Evolutionary conservation across 2,329 filamentous ascomycete genomes (phyloP).

Genomic region (Colletotrichum costaricense): DNA sequence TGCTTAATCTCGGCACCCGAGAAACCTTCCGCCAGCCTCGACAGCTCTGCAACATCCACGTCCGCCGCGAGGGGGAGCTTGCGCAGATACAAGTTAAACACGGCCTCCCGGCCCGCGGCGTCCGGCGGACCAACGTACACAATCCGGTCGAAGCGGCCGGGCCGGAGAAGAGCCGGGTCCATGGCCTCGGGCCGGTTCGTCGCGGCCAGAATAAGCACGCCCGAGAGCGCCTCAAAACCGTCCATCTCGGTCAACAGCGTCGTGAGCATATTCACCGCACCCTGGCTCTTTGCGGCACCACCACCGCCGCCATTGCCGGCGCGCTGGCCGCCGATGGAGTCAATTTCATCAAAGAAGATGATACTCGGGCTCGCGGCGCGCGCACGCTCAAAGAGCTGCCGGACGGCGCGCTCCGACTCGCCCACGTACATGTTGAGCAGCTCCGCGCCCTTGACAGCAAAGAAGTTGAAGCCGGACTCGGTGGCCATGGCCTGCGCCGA

Average conservation of each 20-base stretch:
- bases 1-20: slow-evolving; percentile 84
- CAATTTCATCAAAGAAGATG: slow-evolving; percentile 98
- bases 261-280: slow-evolving; percentile 84
- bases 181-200: slow-evolving; percentile 91
- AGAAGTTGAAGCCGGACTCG: slow-evolving; percentile 91
- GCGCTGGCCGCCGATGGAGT: slow-evolving; percentile 77
- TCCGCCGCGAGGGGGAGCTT: slow-evolving; percentile 70
- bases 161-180: slow-evolving; percentile 86
- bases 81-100: slow-evolving; percentile 75
- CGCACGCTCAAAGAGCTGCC: slow-evolving; percentile 87
- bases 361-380: slow-evolving; percentile 86
- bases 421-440: slow-evolving; percentile 97
- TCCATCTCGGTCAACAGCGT: slow-evolving; percentile 96
- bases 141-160: slow-evolving; percentile 85
- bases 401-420: slow-evolving; percentile 87
- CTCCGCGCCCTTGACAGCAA: slow-evolving; percentile 93
- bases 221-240: slow-evolving; percentile 85
- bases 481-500: slow-evolving; percentile 92
- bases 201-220: slow-evolving; percentile 88
- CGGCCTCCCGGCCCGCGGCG: slow-evolving; percentile 77
- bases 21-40: slow-evolving; percentile 76
- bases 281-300: slow-evolving; percentile 49
- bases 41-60: slow-evolving; percentile 74
- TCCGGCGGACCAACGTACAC: slow-evolving; percentile 90
- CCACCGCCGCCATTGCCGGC: slow-evolving; percentile 57